Evolutionary conservation across 768 basidiomycete genomes (phyloP).

Genomic region (Lepiota brunneoincarnata): DNA sequence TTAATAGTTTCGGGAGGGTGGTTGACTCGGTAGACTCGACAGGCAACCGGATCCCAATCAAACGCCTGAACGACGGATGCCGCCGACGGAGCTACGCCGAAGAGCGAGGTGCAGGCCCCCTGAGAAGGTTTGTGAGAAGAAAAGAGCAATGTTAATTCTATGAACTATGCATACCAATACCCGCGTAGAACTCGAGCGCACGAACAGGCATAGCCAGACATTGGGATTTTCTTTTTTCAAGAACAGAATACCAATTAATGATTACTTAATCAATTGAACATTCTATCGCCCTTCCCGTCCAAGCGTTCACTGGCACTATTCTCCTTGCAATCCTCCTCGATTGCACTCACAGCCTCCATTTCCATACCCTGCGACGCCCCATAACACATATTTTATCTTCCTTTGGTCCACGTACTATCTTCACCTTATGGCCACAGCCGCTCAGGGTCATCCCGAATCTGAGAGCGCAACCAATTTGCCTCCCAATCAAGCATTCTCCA

Average conservation of each 20-base stretch:
- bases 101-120: slow-evolving; percentile 76
- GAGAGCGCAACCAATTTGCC: slow-evolving; percentile 13
- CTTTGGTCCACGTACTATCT: not conserved
- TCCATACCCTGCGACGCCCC: not conserved
- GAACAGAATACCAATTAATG: slow-evolving; percentile 3
- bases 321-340: not conserved
- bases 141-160: not conserved
- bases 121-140: slow-evolving; percentile 23
- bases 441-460: slow-evolving; percentile 12
- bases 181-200: slow-evolving; percentile 72
- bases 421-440: slow-evolving; percentile 7
- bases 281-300: slow-evolving; percentile 4
- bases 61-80: slow-evolving; percentile 61
- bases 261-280: slow-evolving; percentile 11
- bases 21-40: slow-evolving; percentile 67
- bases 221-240: too few relatives aligned
- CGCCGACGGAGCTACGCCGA: slow-evolving; percentile 43
- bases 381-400: not conserved
- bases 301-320: not conserved
- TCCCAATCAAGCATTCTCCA: slow-evolving; percentile 8
- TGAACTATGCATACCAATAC: slow-evolving; percentile 54
- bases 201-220: slow-evolving; percentile 26
- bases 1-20: slow-evolving; percentile 42
- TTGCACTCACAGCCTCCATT: not conserved
- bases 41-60: slow-evolving; percentile 80